These are phyloP conservation scores for Pyricularia pennisetigena DNA, from an alignment of 2,329 filamentous ascomycete genomes.

Conservation along the genomic window DNA sequence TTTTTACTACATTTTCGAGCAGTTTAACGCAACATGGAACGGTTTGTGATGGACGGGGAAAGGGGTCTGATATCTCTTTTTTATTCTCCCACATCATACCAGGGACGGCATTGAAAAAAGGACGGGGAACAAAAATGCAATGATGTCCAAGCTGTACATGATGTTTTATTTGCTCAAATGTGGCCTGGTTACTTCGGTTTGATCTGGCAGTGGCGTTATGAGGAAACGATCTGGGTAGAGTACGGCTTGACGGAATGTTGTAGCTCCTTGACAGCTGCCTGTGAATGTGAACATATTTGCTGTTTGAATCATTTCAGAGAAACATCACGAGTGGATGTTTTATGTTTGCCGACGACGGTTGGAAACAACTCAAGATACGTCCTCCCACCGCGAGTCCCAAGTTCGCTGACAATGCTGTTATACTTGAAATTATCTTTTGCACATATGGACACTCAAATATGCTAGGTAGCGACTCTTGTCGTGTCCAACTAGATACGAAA, in stretches of 20 bases:
- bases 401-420: too few species aligned
- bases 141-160: slow-evolving; percentile 1
- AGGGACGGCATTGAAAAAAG: slow-evolving; percentile 2
- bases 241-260: neutral
- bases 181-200: neutral
- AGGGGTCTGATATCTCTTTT: slow-evolving; percentile 1
- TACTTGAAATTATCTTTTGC: too few species aligned
- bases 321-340: neutral
- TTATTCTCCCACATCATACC: slow-evolving; percentile 23
- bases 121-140: neutral
- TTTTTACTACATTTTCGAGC: slow-evolving; percentile 1
- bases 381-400: too few species aligned
- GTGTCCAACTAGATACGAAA: neutral
- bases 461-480: too few species aligned
- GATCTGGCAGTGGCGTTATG: neutral
- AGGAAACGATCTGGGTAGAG: neutral
- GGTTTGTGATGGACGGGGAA: slow-evolving; percentile 1
- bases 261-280: neutral
- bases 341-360: neutral
- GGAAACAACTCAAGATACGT: too few species aligned
- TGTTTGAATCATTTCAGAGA: neutral
- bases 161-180: neutral
- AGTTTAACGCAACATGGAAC: slow-evolving; percentile 2
- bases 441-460: too few species aligned
- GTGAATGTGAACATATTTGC: neutral